A percentile compares a stretch with the other conserved stretches of the same genome.
Conservation (phyloP, 1,139 yeast species). For the Kurtzmaniella natalensis region DNA sequence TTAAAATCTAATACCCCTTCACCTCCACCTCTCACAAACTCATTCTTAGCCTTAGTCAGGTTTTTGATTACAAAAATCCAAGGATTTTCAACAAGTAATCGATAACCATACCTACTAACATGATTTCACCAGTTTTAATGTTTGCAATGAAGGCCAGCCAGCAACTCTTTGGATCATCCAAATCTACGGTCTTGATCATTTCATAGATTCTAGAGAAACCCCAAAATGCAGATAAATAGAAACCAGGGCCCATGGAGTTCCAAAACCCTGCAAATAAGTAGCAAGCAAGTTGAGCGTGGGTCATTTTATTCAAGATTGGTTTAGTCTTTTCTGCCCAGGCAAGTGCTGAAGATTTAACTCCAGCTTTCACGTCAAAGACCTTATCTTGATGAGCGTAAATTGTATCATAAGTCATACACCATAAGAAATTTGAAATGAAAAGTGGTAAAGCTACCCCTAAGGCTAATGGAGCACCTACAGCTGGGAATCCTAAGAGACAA, state of each 20-base stretch:
- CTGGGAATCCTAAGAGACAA: conserved; percentile 89
- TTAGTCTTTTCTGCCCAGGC: conserved; percentile 85
- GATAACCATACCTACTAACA: conserved; percentile 70
- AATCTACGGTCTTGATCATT: conserved; percentile 68
- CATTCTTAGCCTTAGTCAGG: too few relatives aligned
- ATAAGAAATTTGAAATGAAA: conserved; percentile 70
- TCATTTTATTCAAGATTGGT: conserved; percentile 58
- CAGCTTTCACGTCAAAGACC: conserved; percentile 77
- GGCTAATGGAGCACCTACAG: conserved; percentile 78
- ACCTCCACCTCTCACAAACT: too few relatives aligned
- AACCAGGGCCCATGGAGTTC: conserved; percentile 86
- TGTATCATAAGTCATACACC: conserved; percentile 97
- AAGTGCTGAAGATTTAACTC: conserved; percentile 91
- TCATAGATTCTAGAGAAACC: conserved; percentile 65
- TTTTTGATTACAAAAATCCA: conserved; percentile 31
- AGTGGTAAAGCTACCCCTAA: conserved; percentile 74
- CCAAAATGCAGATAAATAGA: conserved; percentile 57
- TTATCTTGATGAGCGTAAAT: conserved; percentile 98
- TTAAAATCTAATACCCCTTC: too few relatives aligned
- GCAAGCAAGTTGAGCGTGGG: conserved; percentile 62
- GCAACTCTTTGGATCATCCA: conserved; percentile 76
- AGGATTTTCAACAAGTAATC: conserved; percentile 60
- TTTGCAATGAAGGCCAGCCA: conserved; percentile 78
- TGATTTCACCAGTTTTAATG: conserved; percentile 73
- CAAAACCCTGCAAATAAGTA: conserved; percentile 71